Percentiles rank a stretch among this genome's conserved stretches.
phyloP scores from a whole-genome alignment of 208 protist genomes.

The Trypanosoma vivax region DNA sequence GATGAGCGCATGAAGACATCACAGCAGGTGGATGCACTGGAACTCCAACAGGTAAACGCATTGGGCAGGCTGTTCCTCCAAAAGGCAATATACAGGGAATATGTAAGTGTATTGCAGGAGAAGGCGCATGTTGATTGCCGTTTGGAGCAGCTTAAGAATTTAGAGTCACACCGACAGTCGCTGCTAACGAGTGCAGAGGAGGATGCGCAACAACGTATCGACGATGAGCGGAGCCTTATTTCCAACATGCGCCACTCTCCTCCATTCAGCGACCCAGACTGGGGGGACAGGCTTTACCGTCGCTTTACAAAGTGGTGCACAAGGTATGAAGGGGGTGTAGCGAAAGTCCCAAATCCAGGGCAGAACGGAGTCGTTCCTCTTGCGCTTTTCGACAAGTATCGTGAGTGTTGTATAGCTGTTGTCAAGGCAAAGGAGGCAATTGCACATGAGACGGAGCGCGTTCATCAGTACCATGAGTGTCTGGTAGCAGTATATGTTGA shows the following conservation, averaged over 20 bases:
- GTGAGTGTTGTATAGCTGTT: conserved; percentile 37
- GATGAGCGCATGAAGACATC: conserved; percentile 32
- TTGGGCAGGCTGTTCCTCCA: conserved; percentile 44
- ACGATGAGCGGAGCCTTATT: conserved; percentile 31
- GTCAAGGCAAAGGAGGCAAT: conserved; percentile 29
- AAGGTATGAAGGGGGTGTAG: conserved; percentile 56
- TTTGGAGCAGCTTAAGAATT: conserved; percentile 23
- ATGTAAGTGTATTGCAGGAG: conserved; percentile 16
- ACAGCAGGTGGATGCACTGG: conserved; percentile 50
- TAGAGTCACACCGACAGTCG: conserved; percentile 27
- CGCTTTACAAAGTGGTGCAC: conserved; percentile 63
- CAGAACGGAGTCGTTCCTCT: conserved; percentile 31
- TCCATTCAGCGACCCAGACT: conserved; percentile 57
- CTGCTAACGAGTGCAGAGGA: conserved; percentile 21
- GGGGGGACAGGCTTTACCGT: conserved; percentile 63
- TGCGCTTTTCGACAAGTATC: conserved; percentile 55
- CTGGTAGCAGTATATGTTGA: conserved; percentile 24
- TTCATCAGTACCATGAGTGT: conserved; percentile 18
- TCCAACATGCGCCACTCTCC: conserved; percentile 16
- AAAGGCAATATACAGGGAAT: conserved; percentile 20
- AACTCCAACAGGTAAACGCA: conserved; percentile 71
- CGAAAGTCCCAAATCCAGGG: conserved; percentile 18
- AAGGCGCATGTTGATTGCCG: conserved; percentile 18
- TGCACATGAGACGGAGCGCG: conserved; percentile 14
- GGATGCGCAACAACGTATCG: conserved; percentile 25